Evolutionary conservation across 2,329 filamentous ascomycete genomes (phyloP).

Genomic region (Aspergillus sp.): DNA sequence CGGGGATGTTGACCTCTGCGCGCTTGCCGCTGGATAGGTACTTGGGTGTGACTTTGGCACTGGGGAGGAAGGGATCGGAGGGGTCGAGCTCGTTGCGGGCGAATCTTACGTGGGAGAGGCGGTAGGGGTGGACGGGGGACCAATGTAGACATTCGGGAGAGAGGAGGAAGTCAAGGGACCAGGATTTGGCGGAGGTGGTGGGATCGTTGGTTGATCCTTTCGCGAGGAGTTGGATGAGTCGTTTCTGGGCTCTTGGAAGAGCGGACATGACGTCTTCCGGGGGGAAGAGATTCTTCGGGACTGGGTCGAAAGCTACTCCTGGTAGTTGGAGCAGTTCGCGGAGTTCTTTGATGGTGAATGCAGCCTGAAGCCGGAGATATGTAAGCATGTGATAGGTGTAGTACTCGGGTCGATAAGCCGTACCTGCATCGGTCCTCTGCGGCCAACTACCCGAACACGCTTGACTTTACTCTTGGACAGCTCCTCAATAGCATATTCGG

Average conservation of each 20-base stretch:
- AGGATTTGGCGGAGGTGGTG: conserved; percentile 62
- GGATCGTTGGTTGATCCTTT: conserved; percentile 66
- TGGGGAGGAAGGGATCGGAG: conserved; percentile 55
- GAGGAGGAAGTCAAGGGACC: conserved; percentile 85
- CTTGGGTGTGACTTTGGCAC: conserved; percentile 48
- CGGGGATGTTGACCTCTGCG: conserved; percentile 55
- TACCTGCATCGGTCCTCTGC: conserved; percentile 85
- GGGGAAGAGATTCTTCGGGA: conserved; percentile 68
- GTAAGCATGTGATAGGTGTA: background rate
- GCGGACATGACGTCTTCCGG: conserved; percentile 58
- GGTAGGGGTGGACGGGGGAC: conserved; percentile 45
- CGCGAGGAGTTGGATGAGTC: conserved; percentile 76
- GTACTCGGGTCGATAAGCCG: conserved; percentile 19
- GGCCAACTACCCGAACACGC: conserved; percentile 81
- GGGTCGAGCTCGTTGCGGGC: conserved; percentile 53
- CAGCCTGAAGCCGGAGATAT: conserved; percentile 58
- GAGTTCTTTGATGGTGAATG: conserved; percentile 93
- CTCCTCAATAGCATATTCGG: conserved; percentile 75
- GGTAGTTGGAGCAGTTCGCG: conserved; percentile 82
- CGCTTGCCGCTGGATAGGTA: conserved; percentile 53
- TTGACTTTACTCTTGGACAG: conserved; percentile 73
- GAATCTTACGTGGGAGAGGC: conserved; percentile 69
- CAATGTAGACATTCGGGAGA: conserved; percentile 70
- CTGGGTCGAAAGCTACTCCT: conserved; percentile 68
- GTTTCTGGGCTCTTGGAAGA: conserved; percentile 73